Base-by-base conservation (phyloP, 345 rosid species). In the Camelina sativa region DNA sequence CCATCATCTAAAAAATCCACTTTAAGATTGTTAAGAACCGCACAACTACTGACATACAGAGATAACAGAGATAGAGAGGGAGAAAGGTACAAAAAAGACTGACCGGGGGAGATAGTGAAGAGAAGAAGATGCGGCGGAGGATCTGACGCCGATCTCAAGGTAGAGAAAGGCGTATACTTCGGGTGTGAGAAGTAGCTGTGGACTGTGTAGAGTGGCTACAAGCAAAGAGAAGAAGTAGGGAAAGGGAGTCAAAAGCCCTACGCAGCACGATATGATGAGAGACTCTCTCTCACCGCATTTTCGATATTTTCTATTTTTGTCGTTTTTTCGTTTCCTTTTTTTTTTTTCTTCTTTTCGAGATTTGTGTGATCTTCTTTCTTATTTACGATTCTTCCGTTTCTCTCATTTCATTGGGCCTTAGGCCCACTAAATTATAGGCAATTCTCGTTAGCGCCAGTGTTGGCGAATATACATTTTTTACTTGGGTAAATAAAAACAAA, bases 201-300 rank as follows among this genome's bases (percentile, higher is more conserved):
- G 80, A 76, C 75, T 69, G 71, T 69, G 65, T 61, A 35, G 69
- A 69, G 79, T 62, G 65, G 75, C 59, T 43, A 76, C 9, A 69
- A 28, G 74, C 61, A 22, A 11, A 11, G 25, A 41, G 65, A 11
- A 11, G 60, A 65, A 23, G 78, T 19, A 74, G 2, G 72, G 61
- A 22, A 51, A 51, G 64, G 46, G 69, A 76, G 79, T 62, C 79
- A 52, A 76, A 76, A 76, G 80, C 80, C 80, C 80, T 76, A 69
- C 80, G 38, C 65, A 75, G 38, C 65, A 75, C 67, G 41, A 58
- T 65, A 51, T 20, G 22, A 35, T 25, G 41, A 55, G 40, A 17
- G n/a, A 17, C 63, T 11, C 32, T 38, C 62, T 74, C 59, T n/a
- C 40, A 38, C 67, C 67, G 34, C 78, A 69, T 74, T 74, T 65